These are phyloP conservation scores for Heterobasidion occidentale DNA, from an alignment of 1,284 basidiomycete genomes.

Conservation along the genomic window DNA sequence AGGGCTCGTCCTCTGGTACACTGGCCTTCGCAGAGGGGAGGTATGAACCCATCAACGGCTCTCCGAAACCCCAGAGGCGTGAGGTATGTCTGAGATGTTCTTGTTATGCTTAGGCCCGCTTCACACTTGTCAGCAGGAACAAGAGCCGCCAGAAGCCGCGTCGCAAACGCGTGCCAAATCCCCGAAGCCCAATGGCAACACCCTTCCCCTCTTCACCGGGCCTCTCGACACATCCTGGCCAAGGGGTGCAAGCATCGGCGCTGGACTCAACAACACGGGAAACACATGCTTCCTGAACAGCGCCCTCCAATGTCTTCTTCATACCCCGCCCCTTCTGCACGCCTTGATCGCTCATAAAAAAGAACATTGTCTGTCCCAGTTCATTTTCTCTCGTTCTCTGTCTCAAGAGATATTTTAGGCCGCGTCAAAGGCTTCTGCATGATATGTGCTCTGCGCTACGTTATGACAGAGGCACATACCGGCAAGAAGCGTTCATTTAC, in stretches of 20 bases:
- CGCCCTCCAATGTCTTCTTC: conserved; percentile 88
- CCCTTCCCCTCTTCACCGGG: conserved; percentile 35
- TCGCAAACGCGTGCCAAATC: conserved; percentile 9
- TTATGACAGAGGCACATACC: conserved; percentile 44
- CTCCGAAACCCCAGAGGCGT: conserved; percentile 28
- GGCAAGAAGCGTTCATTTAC: conserved; percentile 38
- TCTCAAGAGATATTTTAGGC: conserved; percentile 32
- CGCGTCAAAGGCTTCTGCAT: conserved; percentile 65
- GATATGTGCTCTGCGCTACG: conserved; percentile 58
- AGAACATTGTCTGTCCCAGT: conserved; percentile 27
- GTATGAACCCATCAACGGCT: conserved; percentile 70
- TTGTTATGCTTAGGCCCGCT: neutral
- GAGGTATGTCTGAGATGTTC: conserved; percentile 27
- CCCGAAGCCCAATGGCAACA: conserved; percentile 1
- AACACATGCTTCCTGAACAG: conserved; percentile 99
- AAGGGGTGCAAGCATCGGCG: conserved; percentile 33
- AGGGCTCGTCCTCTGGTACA: conserved; percentile 69
- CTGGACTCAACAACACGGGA: conserved; percentile 83
- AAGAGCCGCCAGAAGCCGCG: neutral
- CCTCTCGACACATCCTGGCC: conserved; percentile 57
- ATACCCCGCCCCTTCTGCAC: conserved; percentile 86
- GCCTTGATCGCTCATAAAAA: conserved; percentile 49
- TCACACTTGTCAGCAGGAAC: neutral
- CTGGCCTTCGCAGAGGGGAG: conserved; percentile 62
- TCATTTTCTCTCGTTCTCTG: neutral